Evolutionary conservation across 2,329 filamentous ascomycete species (phyloP).

Genomic region (Cladophialophora carrionii): DNA sequence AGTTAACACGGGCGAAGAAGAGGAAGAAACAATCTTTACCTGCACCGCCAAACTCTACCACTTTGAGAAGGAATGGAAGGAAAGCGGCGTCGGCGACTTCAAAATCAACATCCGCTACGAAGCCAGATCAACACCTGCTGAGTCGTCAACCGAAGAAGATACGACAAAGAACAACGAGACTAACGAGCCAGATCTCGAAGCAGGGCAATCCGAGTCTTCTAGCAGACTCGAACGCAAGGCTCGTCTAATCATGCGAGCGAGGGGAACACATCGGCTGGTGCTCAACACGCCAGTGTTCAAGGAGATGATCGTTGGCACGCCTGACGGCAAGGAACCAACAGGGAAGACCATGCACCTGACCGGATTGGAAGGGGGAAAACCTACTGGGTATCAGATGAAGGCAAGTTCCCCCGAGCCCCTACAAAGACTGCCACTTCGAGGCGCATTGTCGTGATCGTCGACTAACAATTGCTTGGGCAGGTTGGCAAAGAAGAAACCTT

Average conservation of each 20-base stretch:
- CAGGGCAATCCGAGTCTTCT: conserved; percentile 8
- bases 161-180: conserved; percentile 42
- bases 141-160: conserved; percentile 48
- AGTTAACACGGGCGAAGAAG: conserved; percentile 88
- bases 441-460: neutral
- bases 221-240: conserved; percentile 49
- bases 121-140: conserved; percentile 60
- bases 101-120: conserved; percentile 50
- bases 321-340: conserved; percentile 63
- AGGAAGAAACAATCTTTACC: conserved; percentile 73
- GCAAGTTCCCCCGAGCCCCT: conserved; percentile 45
- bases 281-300: conserved; percentile 82
- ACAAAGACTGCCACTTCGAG: neutral
- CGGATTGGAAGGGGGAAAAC: conserved; percentile 58
- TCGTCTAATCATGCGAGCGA: conserved; percentile 86
- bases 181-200: conserved; percentile 39
- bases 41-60: conserved; percentile 84
- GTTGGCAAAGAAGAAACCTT: conserved; percentile 51
- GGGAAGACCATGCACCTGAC: conserved; percentile 71
- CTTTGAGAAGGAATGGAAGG: conserved; percentile 80
- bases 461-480: conserved; percentile 34
- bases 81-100: conserved; percentile 52
- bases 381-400: conserved; percentile 60
- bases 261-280: conserved; percentile 83
- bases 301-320: conserved; percentile 75